These are phyloP conservation scores for Komagataella kurtzmanii DNA, from an alignment of 805 yeast species.

Conservation along the genomic window DNA sequence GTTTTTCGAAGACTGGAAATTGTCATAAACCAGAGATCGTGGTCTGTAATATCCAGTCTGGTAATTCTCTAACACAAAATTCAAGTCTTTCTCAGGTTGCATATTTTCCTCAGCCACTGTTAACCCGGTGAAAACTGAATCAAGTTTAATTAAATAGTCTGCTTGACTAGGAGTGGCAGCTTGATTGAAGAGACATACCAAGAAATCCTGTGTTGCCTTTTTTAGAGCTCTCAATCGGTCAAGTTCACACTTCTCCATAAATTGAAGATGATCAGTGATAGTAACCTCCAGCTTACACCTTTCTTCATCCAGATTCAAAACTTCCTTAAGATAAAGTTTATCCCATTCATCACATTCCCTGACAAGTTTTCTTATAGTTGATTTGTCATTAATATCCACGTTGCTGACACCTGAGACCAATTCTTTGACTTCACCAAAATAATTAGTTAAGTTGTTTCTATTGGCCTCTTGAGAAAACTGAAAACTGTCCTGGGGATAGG, in stretches of 20 bases:
- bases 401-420: constrained; percentile 3
- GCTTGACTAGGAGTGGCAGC: constrained; percentile 23
- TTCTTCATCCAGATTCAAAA: constrained; percentile 44
- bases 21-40: constrained; percentile 59
- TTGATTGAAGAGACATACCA: constrained; percentile 50
- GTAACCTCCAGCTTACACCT: constrained; percentile 67
- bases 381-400: constrained; percentile 25
- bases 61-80: constrained; percentile 51
- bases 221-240: constrained; percentile 69
- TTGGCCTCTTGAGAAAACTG: background rate
- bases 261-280: constrained; percentile 56
- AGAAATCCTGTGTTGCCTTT: constrained; percentile 60
- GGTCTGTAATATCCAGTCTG: constrained; percentile 70
- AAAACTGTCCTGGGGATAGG: background rate
- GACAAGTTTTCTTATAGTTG: constrained; percentile 34
- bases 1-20: constrained; percentile 56
- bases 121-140: constrained; percentile 45
- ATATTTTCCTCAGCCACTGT: constrained; percentile 57
- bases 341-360: constrained; percentile 51
- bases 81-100: constrained; percentile 55
- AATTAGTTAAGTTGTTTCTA: constrained; percentile 1
- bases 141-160: constrained; percentile 16
- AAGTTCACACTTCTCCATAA: constrained; percentile 72
- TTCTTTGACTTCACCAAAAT: constrained; percentile 2
- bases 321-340: constrained; percentile 35